Evolutionary conservation across 2,329 filamentous ascomycete genomes (phyloP).

Genomic region (Sordariomycetes sp.): DNA sequence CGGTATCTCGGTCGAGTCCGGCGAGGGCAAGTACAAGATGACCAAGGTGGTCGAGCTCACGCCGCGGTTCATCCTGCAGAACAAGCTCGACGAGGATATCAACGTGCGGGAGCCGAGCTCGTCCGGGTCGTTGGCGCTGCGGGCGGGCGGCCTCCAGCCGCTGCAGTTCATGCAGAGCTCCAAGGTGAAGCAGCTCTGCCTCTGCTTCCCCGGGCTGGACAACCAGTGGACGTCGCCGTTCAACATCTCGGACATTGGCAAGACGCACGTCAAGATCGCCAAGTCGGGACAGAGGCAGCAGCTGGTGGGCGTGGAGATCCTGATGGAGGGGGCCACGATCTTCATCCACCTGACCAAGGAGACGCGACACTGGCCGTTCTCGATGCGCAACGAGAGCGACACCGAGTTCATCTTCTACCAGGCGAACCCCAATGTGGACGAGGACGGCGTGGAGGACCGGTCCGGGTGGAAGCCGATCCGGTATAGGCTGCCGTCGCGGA

Average conservation of each 20-base stretch:
- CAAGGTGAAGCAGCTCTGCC: slow-evolving; percentile 75
- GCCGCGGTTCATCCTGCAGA: slow-evolving; percentile 87
- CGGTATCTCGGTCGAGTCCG: slow-evolving; percentile 79
- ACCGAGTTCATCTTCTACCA: slow-evolving; percentile 96
- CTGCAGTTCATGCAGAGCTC: slow-evolving; percentile 83
- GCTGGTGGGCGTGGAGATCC: slow-evolving; percentile 75
- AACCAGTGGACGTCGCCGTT: slow-evolving; percentile 98
- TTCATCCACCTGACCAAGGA: slow-evolving; percentile 88
- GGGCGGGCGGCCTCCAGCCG: slow-evolving; percentile 69
- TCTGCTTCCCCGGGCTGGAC: slow-evolving; percentile 89
- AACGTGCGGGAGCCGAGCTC: slow-evolving; percentile 88
- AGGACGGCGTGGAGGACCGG: slow-evolving; percentile 73
- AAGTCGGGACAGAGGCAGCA: slow-evolving; percentile 83
- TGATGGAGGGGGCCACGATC: slow-evolving; percentile 88
- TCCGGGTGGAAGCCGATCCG: slow-evolving; percentile 87
- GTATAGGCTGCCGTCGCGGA: slow-evolving; percentile 83
- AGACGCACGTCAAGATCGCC: slow-evolving; percentile 84
- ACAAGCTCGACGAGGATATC: slow-evolving; percentile 80
- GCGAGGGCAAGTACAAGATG: slow-evolving; percentile 95
- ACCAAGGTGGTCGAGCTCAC: slow-evolving; percentile 91
- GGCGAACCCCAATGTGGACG: slow-evolving; percentile 82
- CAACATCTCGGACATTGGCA: slow-evolving; percentile 91
- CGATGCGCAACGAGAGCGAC: slow-evolving; percentile 96
- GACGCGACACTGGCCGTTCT: slow-evolving; percentile 94
- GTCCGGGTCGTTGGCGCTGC: slow-evolving; percentile 69